Evolutionary conservation across 2,329 filamentous ascomycete species (phyloP), one percentile per base, ranked within the genome.

Genomic region (Aspergillus sp.): DNA sequence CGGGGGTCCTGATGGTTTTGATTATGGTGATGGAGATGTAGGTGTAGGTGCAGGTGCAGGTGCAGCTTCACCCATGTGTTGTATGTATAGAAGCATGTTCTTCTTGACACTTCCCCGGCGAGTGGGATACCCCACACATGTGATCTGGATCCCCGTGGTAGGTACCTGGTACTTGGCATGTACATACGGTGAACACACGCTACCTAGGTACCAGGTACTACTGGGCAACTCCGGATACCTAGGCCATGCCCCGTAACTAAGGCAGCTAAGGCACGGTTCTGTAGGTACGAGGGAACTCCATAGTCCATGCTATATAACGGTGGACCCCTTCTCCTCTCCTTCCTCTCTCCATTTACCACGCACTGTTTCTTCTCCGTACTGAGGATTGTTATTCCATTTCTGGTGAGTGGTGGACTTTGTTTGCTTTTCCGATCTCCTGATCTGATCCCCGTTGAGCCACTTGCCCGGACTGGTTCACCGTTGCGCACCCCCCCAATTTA

Each of bases 401-500:
- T 46, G 42, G 42, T 46, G 42, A 46, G 42, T 50, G 20, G 49
- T 20, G 11, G 49, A 26, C 26, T n/a, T 50, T 42, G 7, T 24
- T 22, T 36, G 32, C 32, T 36, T 36, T 12, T 36, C 22, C 4
- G 14, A 12, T 54, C 42, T 29, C 36, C 36, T 45, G 31, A 42
- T 39, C 24, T n/a, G 29, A 18, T 45, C 39, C 49, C 22, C 54
- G n/a, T n/a, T 59, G 49, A 36, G 32, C 57, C 58, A 54, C 58
- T 58, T 54, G 29, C 58, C 59, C 52, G 26, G 18, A 53, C 55
- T 54, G 45, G 22, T 49, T 63, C 58, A 59, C 56, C 50, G 31
- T 55, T 55, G 47, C 46, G 31, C 53, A n/a, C 56, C 55, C 60
- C 59, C 59, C 59, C 56, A 36, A 57, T 61, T 58, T 59, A 61